Percentiles rank a stretch among this genome's conserved stretches.
phyloP scores from a whole-genome alignment of 2,329 filamentous ascomycete species.

The Colletotrichum sojae region DNA sequence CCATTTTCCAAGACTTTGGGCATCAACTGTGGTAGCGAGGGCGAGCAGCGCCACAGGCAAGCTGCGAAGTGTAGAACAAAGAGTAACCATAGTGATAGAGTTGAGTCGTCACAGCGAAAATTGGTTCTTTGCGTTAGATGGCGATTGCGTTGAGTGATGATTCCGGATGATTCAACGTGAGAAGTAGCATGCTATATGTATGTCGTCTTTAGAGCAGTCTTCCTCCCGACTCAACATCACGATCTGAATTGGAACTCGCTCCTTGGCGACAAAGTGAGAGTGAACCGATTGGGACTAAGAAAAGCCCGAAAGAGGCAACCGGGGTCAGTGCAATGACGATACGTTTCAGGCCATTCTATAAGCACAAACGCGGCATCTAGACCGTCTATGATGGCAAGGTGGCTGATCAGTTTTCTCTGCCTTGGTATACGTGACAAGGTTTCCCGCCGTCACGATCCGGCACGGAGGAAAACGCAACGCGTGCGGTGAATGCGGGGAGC shows the following conservation, averaged over 20 bases:
- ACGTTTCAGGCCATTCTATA: conserved; percentile 5
- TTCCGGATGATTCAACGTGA: too few species aligned
- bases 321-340: not conserved
- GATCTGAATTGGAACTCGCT: not conserved
- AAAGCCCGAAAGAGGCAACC: not conserved
- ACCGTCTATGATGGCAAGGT: not conserved
- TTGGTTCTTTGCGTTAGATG: too few species aligned
- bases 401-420: not conserved
- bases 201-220: not conserved
- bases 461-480: not conserved
- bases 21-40: conserved; percentile 1
- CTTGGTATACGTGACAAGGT: not conserved
- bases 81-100: conserved; percentile 23
- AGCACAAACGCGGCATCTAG: not conserved
- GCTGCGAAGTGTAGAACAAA: conserved; percentile 8
- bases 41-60: conserved; percentile 15
- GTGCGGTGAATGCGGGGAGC: not conserved
- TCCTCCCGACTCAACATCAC: not conserved
- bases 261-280: not conserved
- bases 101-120: too few species aligned
- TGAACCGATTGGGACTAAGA: not conserved
- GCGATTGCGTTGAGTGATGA: too few species aligned
- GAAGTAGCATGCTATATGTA: too few species aligned
- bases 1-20: conserved; percentile 48
- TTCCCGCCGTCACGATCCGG: not conserved